These are phyloP conservation scores for Pseudomonodictys pantanalensis DNA, from an alignment of 495 filamentous ascomycete genomes.

Conservation along the genomic window DNA sequence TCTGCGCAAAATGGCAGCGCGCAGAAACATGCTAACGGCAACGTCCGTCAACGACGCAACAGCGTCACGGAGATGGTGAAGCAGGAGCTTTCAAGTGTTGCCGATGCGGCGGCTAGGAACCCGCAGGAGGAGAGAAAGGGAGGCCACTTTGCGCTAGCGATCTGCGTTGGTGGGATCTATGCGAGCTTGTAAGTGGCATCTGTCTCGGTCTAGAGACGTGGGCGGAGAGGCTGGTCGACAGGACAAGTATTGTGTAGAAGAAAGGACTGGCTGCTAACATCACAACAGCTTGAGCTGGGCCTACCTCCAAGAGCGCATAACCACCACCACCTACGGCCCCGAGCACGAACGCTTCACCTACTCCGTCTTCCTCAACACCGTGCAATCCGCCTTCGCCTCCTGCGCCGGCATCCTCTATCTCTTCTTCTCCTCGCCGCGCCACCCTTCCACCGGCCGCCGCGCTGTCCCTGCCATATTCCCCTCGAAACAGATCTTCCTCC, in stretches of 20 bases:
- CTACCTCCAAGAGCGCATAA: slow-evolving; percentile 94
- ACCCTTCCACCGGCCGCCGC: slow-evolving; percentile 41
- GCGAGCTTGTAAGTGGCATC: slow-evolving; percentile 74
- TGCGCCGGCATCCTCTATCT: slow-evolving; percentile 80
- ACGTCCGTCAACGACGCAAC: slow-evolving; percentile 2
- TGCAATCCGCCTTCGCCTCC: slow-evolving; percentile 89
- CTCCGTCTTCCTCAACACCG: slow-evolving; percentile 90
- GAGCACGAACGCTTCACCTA: slow-evolving; percentile 70
- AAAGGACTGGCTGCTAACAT: background rate
- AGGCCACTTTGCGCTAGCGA: slow-evolving; percentile 67
- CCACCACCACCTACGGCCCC: slow-evolving; percentile 82
- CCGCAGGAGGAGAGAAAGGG: slow-evolving; percentile 44
- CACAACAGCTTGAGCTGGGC: slow-evolving; percentile 80
- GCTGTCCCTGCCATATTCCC: slow-evolving; percentile 71
- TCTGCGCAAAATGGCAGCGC: slow-evolving; percentile 1
- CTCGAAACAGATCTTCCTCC: slow-evolving; percentile 63
- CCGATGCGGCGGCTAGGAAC: slow-evolving; percentile 18
- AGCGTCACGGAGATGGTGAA: slow-evolving; percentile 7
- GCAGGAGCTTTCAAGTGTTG: slow-evolving; percentile 5
- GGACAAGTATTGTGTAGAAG: background rate
- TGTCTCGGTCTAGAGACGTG: background rate
- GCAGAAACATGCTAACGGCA: slow-evolving; percentile 30
- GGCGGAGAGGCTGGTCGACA: background rate
- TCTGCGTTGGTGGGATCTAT: slow-evolving; percentile 92
- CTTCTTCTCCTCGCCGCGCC: slow-evolving; percentile 56